Conservation (phyloP, 1,284 basidiomycete species). For the Ganoderma meredithae region DNA sequence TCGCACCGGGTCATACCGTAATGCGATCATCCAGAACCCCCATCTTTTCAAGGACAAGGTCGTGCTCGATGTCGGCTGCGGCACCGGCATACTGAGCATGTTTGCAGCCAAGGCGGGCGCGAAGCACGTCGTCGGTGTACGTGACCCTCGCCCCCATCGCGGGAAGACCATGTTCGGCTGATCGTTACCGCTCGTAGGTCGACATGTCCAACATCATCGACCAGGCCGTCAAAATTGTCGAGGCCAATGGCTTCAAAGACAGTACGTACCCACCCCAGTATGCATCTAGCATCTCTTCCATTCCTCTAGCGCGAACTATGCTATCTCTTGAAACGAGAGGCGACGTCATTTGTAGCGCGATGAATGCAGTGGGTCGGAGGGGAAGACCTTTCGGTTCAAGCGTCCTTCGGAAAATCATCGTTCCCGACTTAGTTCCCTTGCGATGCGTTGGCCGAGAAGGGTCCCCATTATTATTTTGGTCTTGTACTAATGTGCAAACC, state of each 20-base stretch:
- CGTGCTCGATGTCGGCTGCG: constrained; percentile 98
- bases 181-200: constrained; percentile 63
- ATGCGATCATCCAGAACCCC: constrained; percentile 94
- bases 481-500: not conserved
- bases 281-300: not conserved
- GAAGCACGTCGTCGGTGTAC: constrained; percentile 91
- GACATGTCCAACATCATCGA: constrained; percentile 99
- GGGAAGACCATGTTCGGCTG: not conserved
- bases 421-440: not conserved
- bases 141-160: constrained; percentile 1
- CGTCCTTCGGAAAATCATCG: not conserved
- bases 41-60: constrained; percentile 97
- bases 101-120: constrained; percentile 99
- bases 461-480: not conserved
- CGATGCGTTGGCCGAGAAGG: not conserved
- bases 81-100: constrained; percentile 99
- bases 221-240: constrained; percentile 96
- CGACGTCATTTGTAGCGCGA: not conserved
- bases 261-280: constrained; percentile 60
- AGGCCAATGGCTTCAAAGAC: constrained; percentile 95
- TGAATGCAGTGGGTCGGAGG: not conserved
- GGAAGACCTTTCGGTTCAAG: not conserved
- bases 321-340: not conserved
- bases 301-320: not conserved
- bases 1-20: constrained; percentile 94